Evolutionary conservation across 306 rosid species (phyloP), one percentile per base, ranked within the genome.

Genomic region (Parietaria judaica): DNA sequence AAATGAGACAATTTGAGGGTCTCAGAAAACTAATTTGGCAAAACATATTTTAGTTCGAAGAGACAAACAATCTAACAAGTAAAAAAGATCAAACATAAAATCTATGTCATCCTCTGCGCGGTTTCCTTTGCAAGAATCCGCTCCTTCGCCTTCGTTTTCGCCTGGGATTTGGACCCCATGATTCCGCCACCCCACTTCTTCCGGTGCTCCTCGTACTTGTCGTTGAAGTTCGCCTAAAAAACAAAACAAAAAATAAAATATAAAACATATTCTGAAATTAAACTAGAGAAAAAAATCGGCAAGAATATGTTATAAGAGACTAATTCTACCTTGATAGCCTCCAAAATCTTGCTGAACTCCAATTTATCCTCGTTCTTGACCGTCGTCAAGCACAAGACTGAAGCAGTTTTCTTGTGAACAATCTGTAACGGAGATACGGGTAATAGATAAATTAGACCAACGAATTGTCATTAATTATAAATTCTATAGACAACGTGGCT

Each of bases 171-270:
- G 69, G 94, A 79, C 8, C 96, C 96, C 94, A 88, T 88, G 69
- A 88, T 77, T 6, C 96, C 96, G 16, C 94, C 96, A 9, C 94
- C 96, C 94, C 94, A 88, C 71, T 82, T 84, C 89, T 82, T 88
- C 58, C 87, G 68, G 76, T 78, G 72, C 70, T 88, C 96, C 0
- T 84, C 94, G 4, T 53, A 82, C 74, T 82, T 88, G 66, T 84
- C 92, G 3, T 84, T 87, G 79, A 87, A 87, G 77, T 87, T 87
- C 0, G 96, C 96, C 95, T 87, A 62, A 39, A 49, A 10, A 11
- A 11, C 53, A 49, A 10, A 11, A 41, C 54, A 51, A 4, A 38
- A 14, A 60, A 47, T 17, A 65, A 3, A 52, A 5, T 11, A 9
- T 8, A 1, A 10, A 51, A 34, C 0, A 17, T 3, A 41, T 8